Conservation (phyloP, 768 basidiomycete genomes). For the Phaffia australis region DNA sequence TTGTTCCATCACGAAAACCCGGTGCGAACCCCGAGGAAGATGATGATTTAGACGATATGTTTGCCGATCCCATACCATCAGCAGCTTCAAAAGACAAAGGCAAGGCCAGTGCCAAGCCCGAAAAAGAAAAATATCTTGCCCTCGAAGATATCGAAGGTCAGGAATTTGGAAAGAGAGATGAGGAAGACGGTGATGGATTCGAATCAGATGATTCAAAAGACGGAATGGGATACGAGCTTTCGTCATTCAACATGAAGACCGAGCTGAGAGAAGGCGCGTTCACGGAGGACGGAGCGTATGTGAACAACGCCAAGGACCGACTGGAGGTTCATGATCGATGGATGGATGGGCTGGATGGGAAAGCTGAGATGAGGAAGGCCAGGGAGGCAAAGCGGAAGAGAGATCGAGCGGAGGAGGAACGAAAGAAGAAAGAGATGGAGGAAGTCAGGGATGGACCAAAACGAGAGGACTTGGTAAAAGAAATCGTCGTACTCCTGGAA, state of each 20-base stretch:
- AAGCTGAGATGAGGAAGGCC: background rate
- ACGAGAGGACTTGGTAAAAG: constrained; percentile 33
- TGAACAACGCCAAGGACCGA: constrained; percentile 74
- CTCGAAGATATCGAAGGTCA: background rate
- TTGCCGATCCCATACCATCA: background rate
- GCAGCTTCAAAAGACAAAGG: background rate
- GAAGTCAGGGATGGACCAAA: no score
- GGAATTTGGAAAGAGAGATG: background rate
- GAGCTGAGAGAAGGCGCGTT: constrained; percentile 84
- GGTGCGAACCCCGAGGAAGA: background rate
- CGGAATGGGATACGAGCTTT: constrained; percentile 87
- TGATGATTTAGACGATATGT: background rate
- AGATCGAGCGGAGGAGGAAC: background rate
- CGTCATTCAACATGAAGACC: constrained; percentile 96
- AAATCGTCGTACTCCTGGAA: constrained; percentile 49
- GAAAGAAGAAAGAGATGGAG: no score
- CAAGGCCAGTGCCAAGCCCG: background rate
- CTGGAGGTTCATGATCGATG: constrained; percentile 87
- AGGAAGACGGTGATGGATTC: background rate
- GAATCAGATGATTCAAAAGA: constrained; percentile 42
- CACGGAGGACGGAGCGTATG: constrained; percentile 38
- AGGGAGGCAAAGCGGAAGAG: background rate
- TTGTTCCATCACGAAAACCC: constrained; percentile 65
- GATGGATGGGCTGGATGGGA: constrained; percentile 64
- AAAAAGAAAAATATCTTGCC: background rate